A percentile compares a stretch with the other conserved stretches of the same genome.
phyloP scores from a whole-genome alignment of 208 protist genomes.

The Novymonas esmeraldas region DNA sequence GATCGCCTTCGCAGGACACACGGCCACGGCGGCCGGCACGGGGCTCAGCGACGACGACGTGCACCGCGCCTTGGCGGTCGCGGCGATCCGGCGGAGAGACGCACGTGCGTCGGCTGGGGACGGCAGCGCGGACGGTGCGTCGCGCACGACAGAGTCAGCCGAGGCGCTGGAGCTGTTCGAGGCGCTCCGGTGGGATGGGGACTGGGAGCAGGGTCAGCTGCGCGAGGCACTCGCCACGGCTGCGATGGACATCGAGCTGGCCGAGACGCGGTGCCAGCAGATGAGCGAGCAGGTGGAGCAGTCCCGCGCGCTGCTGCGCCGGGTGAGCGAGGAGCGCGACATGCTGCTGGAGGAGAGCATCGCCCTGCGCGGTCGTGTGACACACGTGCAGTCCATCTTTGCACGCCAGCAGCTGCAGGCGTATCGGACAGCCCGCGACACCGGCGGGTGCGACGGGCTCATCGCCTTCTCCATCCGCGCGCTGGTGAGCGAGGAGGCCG shows the following conservation, averaged over 20 bases:
- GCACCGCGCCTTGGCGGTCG: slow-evolving; percentile 71
- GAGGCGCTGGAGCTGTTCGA: slow-evolving; percentile 72
- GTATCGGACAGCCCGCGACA: slow-evolving; percentile 45
- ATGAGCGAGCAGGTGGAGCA: slow-evolving; percentile 70
- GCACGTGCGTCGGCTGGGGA: not conserved
- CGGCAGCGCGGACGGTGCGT: not conserved
- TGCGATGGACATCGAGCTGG: slow-evolving; percentile 84
- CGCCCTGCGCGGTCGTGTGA: slow-evolving; percentile 69
- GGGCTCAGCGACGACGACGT: slow-evolving; percentile 73
- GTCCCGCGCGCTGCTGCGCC: slow-evolving; percentile 30
- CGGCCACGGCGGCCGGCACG: slow-evolving; percentile 13
- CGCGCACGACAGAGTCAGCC: slow-evolving; percentile 20
- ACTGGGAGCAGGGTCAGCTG: slow-evolving; percentile 77
- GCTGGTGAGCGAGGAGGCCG: slow-evolving; percentile 39
- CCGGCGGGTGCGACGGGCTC: slow-evolving; percentile 27
- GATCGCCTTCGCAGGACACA: slow-evolving; percentile 41
- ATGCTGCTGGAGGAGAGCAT: slow-evolving; percentile 82
- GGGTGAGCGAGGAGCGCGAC: slow-evolving; percentile 70
- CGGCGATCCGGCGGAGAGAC: slow-evolving; percentile 46
- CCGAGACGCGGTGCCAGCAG: slow-evolving; percentile 69
- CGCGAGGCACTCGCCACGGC: slow-evolving; percentile 82
- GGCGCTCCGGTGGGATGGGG: slow-evolving; percentile 70
- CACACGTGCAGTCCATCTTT: slow-evolving; percentile 85
- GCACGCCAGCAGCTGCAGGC: slow-evolving; percentile 87
- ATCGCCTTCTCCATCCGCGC: slow-evolving; percentile 66